A percentile compares a stretch with the other conserved stretches of the same genome.
phyloP scores from a whole-genome alignment of 2,329 filamentous ascomycete genomes.

The Metarhizium humberi region DNA sequence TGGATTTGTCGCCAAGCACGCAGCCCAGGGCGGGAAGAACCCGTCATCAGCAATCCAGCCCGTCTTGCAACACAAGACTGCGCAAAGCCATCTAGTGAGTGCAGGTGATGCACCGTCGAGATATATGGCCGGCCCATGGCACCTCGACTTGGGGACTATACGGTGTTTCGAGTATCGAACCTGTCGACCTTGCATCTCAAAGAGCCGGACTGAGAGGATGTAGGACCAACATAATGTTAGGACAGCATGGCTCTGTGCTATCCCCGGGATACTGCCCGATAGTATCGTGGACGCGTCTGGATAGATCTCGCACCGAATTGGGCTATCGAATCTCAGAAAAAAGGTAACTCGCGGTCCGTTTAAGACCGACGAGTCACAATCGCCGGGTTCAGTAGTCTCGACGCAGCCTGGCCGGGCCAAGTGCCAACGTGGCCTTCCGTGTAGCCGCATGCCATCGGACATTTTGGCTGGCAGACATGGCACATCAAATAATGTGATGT shows the following conservation, averaged over 20 bases:
- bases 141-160: background rate
- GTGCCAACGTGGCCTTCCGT: background rate
- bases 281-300: background rate
- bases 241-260: background rate
- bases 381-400: background rate
- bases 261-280: background rate
- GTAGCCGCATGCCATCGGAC: background rate
- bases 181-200: slow-evolving; percentile 2
- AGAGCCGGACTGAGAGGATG: slow-evolving; percentile 1
- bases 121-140: background rate
- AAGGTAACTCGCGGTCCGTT: background rate
- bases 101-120: background rate
- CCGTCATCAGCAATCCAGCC: background rate
- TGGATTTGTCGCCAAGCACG: background rate
- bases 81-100: background rate
- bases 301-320: background rate
- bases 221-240: slow-evolving; percentile 5
- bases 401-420: background rate
- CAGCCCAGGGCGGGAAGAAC: background rate
- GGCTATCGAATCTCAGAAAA: background rate
- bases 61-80: background rate
- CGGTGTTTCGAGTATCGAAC: background rate
- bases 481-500: background rate
- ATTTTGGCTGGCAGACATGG: background rate
- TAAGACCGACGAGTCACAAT: background rate